A percentile compares a stretch with the other conserved stretches of the same genome.
These are phyloP conservation scores for Termitomyces sp. DNA, from an alignment of 1,284 basidiomycete species.

Conservation along the genomic window DNA sequence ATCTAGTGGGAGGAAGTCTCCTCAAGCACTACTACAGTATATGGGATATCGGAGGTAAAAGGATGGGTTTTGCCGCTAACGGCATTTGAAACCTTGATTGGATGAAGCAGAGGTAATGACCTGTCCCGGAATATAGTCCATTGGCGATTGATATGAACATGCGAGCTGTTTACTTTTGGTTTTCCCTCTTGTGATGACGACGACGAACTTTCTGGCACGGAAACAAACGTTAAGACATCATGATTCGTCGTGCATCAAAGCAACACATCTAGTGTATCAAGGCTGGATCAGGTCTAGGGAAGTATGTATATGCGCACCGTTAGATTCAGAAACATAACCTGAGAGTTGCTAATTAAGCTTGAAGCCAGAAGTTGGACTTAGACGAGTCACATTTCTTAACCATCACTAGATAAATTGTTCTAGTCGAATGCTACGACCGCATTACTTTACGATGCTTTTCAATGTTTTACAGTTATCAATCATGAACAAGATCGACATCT, in stretches of 20 bases:
- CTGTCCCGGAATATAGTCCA: background rate
- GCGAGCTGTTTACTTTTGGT: no score
- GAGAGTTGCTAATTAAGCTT: no score
- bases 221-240: no score
- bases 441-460: background rate
- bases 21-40: slow-evolving; percentile 56
- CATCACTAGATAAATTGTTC: background rate
- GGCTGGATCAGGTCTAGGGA: no score
- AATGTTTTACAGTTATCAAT: background rate
- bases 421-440: background rate
- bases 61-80: slow-evolving; percentile 46
- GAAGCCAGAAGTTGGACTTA: background rate
- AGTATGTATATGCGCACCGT: no score
- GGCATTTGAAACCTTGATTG: background rate
- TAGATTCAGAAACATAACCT: no score
- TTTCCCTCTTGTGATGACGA: no score
- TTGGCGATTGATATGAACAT: background rate
- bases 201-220: no score
- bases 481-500: background rate
- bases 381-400: background rate
- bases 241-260: no score
- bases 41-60: slow-evolving; percentile 45
- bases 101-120: background rate
- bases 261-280: no score
- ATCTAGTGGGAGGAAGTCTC: slow-evolving; percentile 47